Percentiles rank a stretch among this genome's conserved stretches.
These are phyloP conservation scores for Asterionellopsis glacialis DNA, from an alignment of 108 stramenopile genomes.

Conservation along the genomic window DNA sequence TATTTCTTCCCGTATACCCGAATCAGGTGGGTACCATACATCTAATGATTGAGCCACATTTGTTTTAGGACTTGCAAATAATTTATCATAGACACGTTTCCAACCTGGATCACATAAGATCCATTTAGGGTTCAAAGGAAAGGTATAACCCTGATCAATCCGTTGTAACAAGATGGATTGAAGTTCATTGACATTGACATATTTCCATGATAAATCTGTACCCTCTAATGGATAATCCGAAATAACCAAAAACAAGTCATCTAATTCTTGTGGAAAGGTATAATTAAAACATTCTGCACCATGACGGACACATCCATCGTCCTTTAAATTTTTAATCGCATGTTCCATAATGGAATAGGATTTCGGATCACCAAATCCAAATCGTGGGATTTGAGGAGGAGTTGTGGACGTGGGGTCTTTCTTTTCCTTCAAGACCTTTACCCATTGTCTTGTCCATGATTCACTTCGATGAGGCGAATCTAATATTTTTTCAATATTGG, in stretches of 20 bases:
- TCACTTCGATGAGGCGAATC: slow-evolving; percentile 4
- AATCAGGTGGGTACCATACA: slow-evolving; percentile 13
- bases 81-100: slow-evolving; percentile 15
- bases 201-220: slow-evolving; percentile 21
- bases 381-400: slow-evolving; percentile 34
- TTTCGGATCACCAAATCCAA: slow-evolving; percentile 55
- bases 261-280: slow-evolving; percentile 58
- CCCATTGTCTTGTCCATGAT: slow-evolving; percentile 38
- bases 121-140: slow-evolving; percentile 59
- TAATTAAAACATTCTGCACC: slow-evolving; percentile 68
- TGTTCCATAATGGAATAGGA: slow-evolving; percentile 43
- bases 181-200: slow-evolving; percentile 38
- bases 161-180: slow-evolving; percentile 36
- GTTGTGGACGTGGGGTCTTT: slow-evolving; percentile 8
- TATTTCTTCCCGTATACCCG: slow-evolving; percentile 10
- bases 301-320: slow-evolving; percentile 50
- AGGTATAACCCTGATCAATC: slow-evolving; percentile 51
- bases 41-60: slow-evolving; percentile 8
- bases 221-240: slow-evolving; percentile 28
- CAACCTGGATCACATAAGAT: slow-evolving; percentile 33
- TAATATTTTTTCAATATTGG: slow-evolving; percentile 34
- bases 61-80: not conserved
- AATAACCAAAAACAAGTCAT: slow-evolving; percentile 49
- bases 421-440: slow-evolving; percentile 29
- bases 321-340: slow-evolving; percentile 29